A percentile compares a stretch with the other conserved stretches of the same genome.
Conservation (phyloP, 768 basidiomycete genomes). For the Termitomyces sp. region DNA sequence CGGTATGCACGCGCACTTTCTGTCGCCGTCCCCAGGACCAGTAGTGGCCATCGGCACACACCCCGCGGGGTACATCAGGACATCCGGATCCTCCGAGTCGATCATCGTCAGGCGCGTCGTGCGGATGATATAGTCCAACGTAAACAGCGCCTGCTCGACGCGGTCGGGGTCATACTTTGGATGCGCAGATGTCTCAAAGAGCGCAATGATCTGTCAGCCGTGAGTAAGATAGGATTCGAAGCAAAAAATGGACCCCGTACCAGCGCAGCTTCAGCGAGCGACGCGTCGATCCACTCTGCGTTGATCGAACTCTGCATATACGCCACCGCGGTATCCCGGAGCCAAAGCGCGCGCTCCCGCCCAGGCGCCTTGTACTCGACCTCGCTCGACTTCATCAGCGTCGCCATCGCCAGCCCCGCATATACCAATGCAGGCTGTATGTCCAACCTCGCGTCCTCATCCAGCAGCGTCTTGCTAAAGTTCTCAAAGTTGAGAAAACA, state of each 20-base stretch:
- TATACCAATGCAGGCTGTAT: slow-evolving; percentile 72
- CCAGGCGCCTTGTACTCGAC: slow-evolving; percentile 50
- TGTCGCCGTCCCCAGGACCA: slow-evolving; percentile 20
- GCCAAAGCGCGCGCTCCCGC: slow-evolving; percentile 48
- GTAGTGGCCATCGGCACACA: slow-evolving; percentile 39
- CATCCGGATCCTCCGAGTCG: slow-evolving; percentile 51
- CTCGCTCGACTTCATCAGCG: slow-evolving; percentile 68
- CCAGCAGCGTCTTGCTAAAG: slow-evolving; percentile 46
- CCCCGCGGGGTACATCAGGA: slow-evolving; percentile 42
- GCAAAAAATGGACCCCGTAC: slow-evolving; percentile 27
- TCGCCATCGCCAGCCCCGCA: slow-evolving; percentile 63
- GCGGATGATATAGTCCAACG: slow-evolving; percentile 63
- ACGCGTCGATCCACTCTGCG: slow-evolving; percentile 50
- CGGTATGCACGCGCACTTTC: slow-evolving; percentile 44
- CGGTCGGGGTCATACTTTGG: slow-evolving; percentile 56
- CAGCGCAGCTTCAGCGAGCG: slow-evolving; percentile 68
- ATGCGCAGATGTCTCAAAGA: slow-evolving; percentile 74
- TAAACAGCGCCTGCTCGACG: slow-evolving; percentile 44
- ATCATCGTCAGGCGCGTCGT: slow-evolving; percentile 46
- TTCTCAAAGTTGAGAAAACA: slow-evolving; percentile 59
- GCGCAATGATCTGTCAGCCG: slow-evolving; percentile 53
- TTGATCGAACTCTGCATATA: slow-evolving; percentile 48
- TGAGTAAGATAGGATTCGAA: neutral
- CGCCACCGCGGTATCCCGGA: slow-evolving; percentile 51
- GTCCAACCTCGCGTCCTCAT: slow-evolving; percentile 42